Base-by-base conservation (phyloP, 2,329 filamentous ascomycete species). In the Fusarium foetens region DNA sequence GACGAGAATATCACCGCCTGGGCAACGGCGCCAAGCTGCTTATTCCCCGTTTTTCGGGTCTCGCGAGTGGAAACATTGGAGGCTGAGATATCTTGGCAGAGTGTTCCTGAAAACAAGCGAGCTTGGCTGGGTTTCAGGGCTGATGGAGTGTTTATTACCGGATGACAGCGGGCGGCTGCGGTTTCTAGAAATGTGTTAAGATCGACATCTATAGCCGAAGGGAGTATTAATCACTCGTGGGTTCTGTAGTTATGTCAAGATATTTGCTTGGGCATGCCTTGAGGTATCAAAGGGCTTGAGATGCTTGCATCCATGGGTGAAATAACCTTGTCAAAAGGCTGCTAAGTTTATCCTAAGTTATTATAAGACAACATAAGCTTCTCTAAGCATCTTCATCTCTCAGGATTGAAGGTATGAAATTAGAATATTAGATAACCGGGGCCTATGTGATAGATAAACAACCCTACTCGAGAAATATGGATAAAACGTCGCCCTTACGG, bases 1-100 rank as follows among this genome's bases (percentile, higher is more conserved):
- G 74, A 76, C 21, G 55, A 27, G 19, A 53, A 53, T 60, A 75
- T 73, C 36, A 31, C 74, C 74, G 69, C 41, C 73, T 76, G 68
- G 72, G 74, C 70, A 61, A 17, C 12, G 17, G 6, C 29, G 65
- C 63, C 65, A 68, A 68, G 65, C 19, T 21, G 42, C 45, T 25
- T 52, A n/a, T 60, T 43, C 39, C n/a, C 45, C 58, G 45, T 45
- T 66, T 66, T 55, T 33, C 23, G 36, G 36, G 45, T 53, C 27
- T 14, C 38, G 35, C 23, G 19, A 41, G 55, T 46, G 63, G 63
- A 65, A 72, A 73, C 41, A 63, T 59, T 57, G 42, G 48, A 42
- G 41, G 33, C 49, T 48, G 54, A 64, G 53, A 64, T 67, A 23
- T 19, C 69, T 72, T 35, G 69, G 60, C 55, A 3, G 29, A 27